Evolutionary conservation across 192 early-diverging fungal species (phyloP).

Genomic region (Coemansia sp.): DNA sequence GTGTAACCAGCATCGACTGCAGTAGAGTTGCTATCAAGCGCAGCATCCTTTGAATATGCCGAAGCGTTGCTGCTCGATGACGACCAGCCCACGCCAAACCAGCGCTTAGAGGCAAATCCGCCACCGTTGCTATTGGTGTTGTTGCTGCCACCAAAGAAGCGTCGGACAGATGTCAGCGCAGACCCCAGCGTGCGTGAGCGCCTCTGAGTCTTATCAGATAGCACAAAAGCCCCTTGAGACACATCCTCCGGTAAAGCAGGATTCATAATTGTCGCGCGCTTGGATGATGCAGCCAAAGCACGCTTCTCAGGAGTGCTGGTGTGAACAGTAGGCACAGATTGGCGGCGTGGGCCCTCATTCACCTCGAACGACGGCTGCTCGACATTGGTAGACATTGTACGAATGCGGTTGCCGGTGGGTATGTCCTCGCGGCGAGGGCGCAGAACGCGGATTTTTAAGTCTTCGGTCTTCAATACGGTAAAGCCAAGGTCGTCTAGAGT

Average conservation of each 20-base stretch:
- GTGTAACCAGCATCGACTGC: constrained; percentile 13
- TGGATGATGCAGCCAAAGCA: constrained; percentile 24
- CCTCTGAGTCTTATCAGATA: constrained; percentile 32
- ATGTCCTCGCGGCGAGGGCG: constrained; percentile 33
- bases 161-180: constrained; percentile 49
- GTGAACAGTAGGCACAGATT: constrained; percentile 43
- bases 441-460: constrained; percentile 50
- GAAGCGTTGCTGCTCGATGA: background rate
- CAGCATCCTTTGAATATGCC: constrained; percentile 13
- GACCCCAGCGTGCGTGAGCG: constrained; percentile 42
- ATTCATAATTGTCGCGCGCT: constrained; percentile 51
- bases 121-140: background rate
- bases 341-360: constrained; percentile 35
- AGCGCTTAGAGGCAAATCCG: constrained; percentile 37
- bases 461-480: constrained; percentile 49
- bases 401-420: constrained; percentile 16
- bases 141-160: constrained; percentile 36
- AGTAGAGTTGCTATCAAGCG: constrained; percentile 30
- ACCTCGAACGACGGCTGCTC: constrained; percentile 7
- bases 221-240: constrained; percentile 19
- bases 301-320: constrained; percentile 19
- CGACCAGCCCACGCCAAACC: constrained; percentile 29
- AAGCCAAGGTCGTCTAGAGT: constrained; percentile 55
- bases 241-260: constrained; percentile 30
- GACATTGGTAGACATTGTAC: constrained; percentile 41